Evolutionary conservation across 1,139 yeast genomes (phyloP), one percentile per base, ranked within the genome.

Genomic region (Yamadazyma oceani): DNA sequence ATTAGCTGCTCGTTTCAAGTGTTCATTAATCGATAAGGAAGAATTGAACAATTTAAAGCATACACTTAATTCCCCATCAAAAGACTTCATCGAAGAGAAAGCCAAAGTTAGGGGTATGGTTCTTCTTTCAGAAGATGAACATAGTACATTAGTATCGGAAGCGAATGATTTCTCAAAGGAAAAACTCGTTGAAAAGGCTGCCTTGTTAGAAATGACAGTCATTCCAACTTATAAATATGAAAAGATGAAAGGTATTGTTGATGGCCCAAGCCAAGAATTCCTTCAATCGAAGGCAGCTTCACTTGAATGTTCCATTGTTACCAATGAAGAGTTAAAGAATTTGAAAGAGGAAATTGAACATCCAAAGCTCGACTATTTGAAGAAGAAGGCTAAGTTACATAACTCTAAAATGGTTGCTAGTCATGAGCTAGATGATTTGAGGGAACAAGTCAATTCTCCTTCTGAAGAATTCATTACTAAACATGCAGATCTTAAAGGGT

Each of bases 121-220:
- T 3, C 44, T 50, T 0, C 14, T 78, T 13, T 46, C 69, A 5
- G 50, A 49, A 14, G 36, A 59, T 10, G 64, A 59, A 13, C 55
- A 59, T 36, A 45, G 46, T 5, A 57, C 53, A 13, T 52, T 70
- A 34, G 24, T 46, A 11, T 38, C 43, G 4, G 55, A 48, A 29
- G 62, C 56, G n/a, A 49, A 53, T 35, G 57, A 55, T n/a, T 69
- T 70, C 29, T 45, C 57, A 6, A 44, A 56, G 17, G 65, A 62
- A 4, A 61, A 52, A 35, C 34, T 67, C 11, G 39, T 41, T 5
- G 45, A 51, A 11, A 54, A 49, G 34, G 63, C 64, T 3, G 41
- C 48, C 1, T 46, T 45, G 2, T 50, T 54, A 23, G 64, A 62
- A 1, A 54, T 63, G 44, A 48, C 54, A 11, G 58, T 62, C 2